Base-by-base conservation (phyloP, 768 basidiomycete species). In the Calocybe indica region DNA sequence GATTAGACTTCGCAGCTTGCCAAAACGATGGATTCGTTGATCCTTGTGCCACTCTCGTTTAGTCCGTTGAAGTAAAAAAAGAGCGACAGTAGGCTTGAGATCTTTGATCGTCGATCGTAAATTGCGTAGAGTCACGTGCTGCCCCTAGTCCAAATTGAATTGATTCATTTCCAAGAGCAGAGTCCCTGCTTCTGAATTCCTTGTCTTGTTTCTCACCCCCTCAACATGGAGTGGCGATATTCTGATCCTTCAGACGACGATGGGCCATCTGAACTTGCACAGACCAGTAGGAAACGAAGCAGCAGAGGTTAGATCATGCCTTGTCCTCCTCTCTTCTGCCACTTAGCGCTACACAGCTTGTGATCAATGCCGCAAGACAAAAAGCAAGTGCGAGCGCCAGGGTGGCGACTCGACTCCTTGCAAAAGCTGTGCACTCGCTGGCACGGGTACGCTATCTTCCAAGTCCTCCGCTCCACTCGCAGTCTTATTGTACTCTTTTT, bases 281-380 rank as follows among this genome's bases (percentile, higher is more conserved):
- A 71, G 41, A 69, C 64, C 1, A 69, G 65, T 37, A 69, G 80
- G 48, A 85, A 85, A 58, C 62, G 83, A 43, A 85, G 83, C 54
- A 85, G 80, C 58, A 72, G 82, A 63, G 83, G 82, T 80, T 14
- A 33, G 46, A 22, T 13, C 12, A 31, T 31, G 8, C 1, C 12
- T 7, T 34, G 37, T 2, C 28, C 29, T 38, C 30, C 33, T 5
- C 11, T 30, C 41, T 36, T 22, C 13, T n/a, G 9, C 42, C 42
- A 15, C 48, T 52, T 48, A 46, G 50, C 43, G 30, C 22, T 46
- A 37, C 41, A 31, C 49, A 89, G 89, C 89, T 31, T 92, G 89
- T 56, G 89, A 92, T 69, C 85, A 90, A 55, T 92, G 89, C 56
- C 75, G 88, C 42, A 92, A 89, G 69, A 85, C 85, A 6, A 92